These are phyloP conservation scores for Suhomyces anneliseae DNA, from an alignment of 1,139 yeast genomes.

Conservation along the genomic window DNA sequence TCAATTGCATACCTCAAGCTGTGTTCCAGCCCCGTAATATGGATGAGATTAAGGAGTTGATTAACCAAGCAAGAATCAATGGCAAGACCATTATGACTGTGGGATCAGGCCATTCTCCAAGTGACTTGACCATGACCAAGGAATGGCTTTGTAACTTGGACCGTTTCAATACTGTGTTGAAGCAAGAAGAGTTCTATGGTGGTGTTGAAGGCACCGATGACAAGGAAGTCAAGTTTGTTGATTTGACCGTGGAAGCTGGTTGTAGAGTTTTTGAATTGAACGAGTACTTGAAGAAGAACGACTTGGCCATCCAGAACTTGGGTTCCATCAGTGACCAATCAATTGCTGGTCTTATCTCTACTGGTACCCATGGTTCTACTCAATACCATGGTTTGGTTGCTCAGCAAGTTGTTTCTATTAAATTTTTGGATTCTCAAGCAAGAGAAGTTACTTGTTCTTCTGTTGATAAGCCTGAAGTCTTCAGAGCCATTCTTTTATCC, in stretches of 20 bases:
- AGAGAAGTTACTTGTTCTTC: constrained; percentile 71
- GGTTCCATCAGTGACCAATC: constrained; percentile 96
- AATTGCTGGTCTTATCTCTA: constrained; percentile 88
- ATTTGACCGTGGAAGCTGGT: constrained; percentile 92
- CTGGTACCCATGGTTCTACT: constrained; percentile 96
- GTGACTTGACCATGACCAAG: constrained; percentile 81
- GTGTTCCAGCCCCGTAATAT: constrained; percentile 72
- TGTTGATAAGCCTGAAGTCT: constrained; percentile 62
- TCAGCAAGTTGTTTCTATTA: constrained; percentile 79
- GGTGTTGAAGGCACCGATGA: constrained; percentile 31
- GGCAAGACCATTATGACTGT: constrained; percentile 77
- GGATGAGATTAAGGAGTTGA: constrained; percentile 64
- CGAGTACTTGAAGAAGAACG: constrained; percentile 57
- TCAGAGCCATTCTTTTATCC: constrained; percentile 82
- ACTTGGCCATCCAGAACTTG: constrained; percentile 82
- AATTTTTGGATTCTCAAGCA: constrained; percentile 73
- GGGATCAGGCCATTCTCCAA: constrained; percentile 96
- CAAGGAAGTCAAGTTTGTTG: constrained; percentile 67
- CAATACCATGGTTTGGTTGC: constrained; percentile 89
- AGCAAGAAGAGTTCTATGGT: constrained; percentile 39
- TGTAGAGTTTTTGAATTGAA: constrained; percentile 78
- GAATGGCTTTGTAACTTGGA: constrained; percentile 92
- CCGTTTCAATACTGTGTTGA: constrained; percentile 57
- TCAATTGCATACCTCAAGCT: constrained; percentile 69
- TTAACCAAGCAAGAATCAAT: constrained; percentile 59